phyloP scores from a whole-genome alignment of 2,329 filamentous ascomycete genomes.

The Cytospora piceicola region DNA sequence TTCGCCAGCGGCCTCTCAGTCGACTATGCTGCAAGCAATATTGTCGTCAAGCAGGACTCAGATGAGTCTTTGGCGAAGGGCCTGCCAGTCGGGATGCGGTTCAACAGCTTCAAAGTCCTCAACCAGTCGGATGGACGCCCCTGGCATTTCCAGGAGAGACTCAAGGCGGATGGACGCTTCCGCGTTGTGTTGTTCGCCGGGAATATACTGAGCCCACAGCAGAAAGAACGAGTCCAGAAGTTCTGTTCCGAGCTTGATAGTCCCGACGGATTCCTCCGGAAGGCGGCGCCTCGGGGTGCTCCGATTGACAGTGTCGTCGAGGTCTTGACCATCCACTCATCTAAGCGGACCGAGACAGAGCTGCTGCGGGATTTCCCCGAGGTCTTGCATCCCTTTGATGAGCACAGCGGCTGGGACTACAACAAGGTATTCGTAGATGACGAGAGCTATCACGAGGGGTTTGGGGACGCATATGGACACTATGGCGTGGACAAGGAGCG shows the following conservation, averaged over 20 bases:
- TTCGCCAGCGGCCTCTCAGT: conserved; percentile 55
- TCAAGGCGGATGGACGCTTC: conserved; percentile 60
- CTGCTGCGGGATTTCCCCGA: conserved; percentile 54
- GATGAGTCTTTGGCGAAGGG: conserved; percentile 47
- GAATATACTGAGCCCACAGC: conserved; percentile 52
- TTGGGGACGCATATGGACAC: conserved; percentile 55
- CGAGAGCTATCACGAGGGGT: conserved; percentile 55
- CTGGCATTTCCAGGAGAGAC: conserved; percentile 60
- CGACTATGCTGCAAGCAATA: conserved; percentile 59
- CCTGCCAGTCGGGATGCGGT: conserved; percentile 58
- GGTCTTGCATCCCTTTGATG: conserved; percentile 51
- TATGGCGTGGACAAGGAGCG: conserved; percentile 60
- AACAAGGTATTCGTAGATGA: conserved; percentile 61
- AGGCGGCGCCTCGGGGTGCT: conserved; percentile 40
- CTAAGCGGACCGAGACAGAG: conserved; percentile 53
- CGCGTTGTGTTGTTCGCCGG: conserved; percentile 64
- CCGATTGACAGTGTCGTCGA: conserved; percentile 52
- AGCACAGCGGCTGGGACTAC: conserved; percentile 58
- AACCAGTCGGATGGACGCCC: conserved; percentile 60
- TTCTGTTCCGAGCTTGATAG: conserved; percentile 51
- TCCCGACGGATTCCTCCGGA: conserved; percentile 45
- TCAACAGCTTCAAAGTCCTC: conserved; percentile 62
- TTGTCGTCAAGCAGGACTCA: conserved; percentile 55
- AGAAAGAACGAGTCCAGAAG: conserved; percentile 48
- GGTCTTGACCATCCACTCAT: conserved; percentile 63